Evolutionary conservation across 2,329 filamentous ascomycete species (phyloP).

Genomic region (Colletotrichum nymphaeae): DNA sequence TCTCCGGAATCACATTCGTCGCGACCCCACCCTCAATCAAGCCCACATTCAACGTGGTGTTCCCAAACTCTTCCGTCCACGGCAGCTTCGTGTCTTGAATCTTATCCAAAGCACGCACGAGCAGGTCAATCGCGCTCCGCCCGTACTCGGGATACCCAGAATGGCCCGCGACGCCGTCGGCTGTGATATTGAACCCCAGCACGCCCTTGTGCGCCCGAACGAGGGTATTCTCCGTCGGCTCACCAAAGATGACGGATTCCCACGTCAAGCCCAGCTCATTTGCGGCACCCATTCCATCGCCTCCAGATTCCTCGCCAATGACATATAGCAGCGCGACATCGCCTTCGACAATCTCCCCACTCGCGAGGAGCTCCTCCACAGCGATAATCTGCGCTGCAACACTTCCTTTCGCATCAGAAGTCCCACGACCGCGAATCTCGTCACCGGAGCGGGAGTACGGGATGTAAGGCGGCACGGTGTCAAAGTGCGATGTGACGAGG

Average conservation of each 20-base stretch:
- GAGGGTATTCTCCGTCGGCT: conserved; percentile 90
- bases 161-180: conserved; percentile 82
- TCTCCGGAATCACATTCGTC: conserved; percentile 85
- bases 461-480: conserved; percentile 79
- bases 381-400: conserved; percentile 81
- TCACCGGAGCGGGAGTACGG: conserved; percentile 71
- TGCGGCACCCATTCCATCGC: conserved; percentile 78
- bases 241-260: conserved; percentile 86
- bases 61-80: conserved; percentile 80
- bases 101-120: conserved; percentile 76
- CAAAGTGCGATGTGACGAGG: conserved; percentile 83
- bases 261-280: conserved; percentile 52
- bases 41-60: conserved; percentile 91
- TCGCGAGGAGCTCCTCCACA: conserved; percentile 63
- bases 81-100: conserved; percentile 79
- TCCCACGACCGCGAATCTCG: conserved; percentile 77
- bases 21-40: conserved; percentile 84
- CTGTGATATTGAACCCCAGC: conserved; percentile 73
- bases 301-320: conserved; percentile 85
- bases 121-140: conserved; percentile 83
- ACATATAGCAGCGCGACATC: conserved; percentile 74
- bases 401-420: conserved; percentile 76
- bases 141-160: conserved; percentile 94
- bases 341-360: conserved; percentile 51
- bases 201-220: conserved; percentile 94